Evolutionary conservation across 345 rosid species (phyloP).

Genomic region (Excoecaria agallocha): DNA sequence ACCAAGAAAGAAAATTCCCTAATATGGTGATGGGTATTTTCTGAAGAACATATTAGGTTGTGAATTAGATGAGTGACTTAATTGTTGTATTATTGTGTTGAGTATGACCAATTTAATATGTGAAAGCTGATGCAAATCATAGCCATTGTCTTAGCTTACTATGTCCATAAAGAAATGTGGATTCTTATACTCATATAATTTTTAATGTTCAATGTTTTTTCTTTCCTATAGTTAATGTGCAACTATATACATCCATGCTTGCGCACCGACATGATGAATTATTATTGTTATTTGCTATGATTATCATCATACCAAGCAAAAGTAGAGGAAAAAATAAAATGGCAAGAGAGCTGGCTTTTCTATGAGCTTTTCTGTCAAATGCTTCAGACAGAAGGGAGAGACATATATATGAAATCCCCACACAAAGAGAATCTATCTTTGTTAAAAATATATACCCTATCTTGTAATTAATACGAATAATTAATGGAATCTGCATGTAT

Average conservation of each 20-base stretch:
- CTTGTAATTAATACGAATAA: no score
- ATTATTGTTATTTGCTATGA: not conserved
- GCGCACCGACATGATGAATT: not conserved
- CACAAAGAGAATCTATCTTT: not conserved
- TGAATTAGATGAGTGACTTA: slow-evolving; percentile 8
- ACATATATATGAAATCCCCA: not conserved
- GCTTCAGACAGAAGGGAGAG: slow-evolving; percentile 12
- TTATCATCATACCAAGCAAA: not conserved
- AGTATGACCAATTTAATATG: slow-evolving; percentile 15
- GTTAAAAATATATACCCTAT: no score
- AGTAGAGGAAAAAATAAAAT: not conserved
- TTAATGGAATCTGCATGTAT: no score
- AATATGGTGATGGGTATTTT: slow-evolving; percentile 6
- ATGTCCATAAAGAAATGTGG: not conserved
- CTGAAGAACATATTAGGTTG: not conserved
- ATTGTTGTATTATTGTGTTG: slow-evolving; percentile 2
- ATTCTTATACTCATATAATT: not conserved
- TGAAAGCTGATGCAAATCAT: slow-evolving; percentile 32
- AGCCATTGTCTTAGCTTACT: slow-evolving; percentile 19
- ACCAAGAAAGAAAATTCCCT: not conserved
- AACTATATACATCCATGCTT: slow-evolving; percentile 1
- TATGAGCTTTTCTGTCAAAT: not conserved
- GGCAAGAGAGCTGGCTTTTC: not conserved
- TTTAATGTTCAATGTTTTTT: not conserved
- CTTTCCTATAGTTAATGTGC: not conserved